Evolutionary conservation across 73 alveolate species (phyloP).

Genomic region (Paramecium caudatum): DNA sequence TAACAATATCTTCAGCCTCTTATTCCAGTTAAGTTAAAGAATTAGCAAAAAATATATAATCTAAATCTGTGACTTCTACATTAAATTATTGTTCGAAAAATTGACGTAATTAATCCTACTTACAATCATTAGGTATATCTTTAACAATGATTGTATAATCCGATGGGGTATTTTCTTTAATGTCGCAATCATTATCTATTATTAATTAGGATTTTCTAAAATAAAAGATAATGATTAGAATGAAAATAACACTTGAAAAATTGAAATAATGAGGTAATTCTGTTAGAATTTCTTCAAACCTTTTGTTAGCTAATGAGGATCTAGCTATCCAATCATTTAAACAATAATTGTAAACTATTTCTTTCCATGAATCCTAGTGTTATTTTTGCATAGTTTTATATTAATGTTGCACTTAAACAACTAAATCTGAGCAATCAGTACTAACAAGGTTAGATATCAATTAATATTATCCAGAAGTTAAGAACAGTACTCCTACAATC

Average conservation of each 20-base stretch:
- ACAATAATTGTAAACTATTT: conserved; percentile 42
- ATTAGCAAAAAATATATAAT: conserved; percentile 55
- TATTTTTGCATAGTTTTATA: conserved; percentile 20
- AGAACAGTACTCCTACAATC: conserved; percentile 69
- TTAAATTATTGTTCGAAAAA: conserved; percentile 14
- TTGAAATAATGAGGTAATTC: conserved; percentile 53
- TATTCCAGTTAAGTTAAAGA: neutral
- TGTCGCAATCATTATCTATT: conserved; percentile 74
- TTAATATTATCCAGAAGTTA: conserved; percentile 72
- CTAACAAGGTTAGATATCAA: conserved; percentile 64
- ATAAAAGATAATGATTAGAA: conserved; percentile 55
- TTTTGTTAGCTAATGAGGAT: conserved; percentile 74
- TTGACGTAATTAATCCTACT: neutral
- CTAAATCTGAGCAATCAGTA: conserved; percentile 70
- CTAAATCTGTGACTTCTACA: conserved; percentile 32
- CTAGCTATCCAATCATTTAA: conserved; percentile 67
- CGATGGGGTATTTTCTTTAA: conserved; percentile 77
- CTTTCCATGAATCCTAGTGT: conserved; percentile 22
- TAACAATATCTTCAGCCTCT: neutral
- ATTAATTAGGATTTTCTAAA: conserved; percentile 66
- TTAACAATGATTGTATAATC: conserved; percentile 78
- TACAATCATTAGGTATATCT: conserved; percentile 1
- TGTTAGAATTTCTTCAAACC: conserved; percentile 24
- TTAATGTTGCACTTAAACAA: conserved; percentile 42
- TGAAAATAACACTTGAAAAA: conserved; percentile 64